Evolutionary conservation across 352 stramenopile species (phyloP), one percentile per base, ranked within the genome.

Genomic region (Phytophthora pistaciae): DNA sequence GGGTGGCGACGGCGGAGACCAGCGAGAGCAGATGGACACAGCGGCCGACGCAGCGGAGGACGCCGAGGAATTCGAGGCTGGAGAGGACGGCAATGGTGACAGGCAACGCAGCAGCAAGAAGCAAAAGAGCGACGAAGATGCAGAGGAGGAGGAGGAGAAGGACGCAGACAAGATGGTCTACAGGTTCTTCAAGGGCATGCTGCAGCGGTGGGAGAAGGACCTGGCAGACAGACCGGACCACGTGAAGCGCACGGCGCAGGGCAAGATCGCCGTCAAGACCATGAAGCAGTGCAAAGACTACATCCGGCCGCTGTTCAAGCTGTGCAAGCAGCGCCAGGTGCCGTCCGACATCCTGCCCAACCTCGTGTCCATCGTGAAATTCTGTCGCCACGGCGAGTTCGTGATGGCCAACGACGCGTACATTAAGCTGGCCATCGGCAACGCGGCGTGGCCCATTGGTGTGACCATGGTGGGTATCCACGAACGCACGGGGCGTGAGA

Each of bases 401-500:
- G 93, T 98, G 62, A 87, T 96, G 74, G 98, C 98, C 3, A 97
- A 99, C 78, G 97, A 99, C 88, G 85, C 93, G 27, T 99, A 99
- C 74, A 98, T 99, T 56, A 93, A 98, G 72, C 88, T 99, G 10
- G 96, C 97, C 3, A 99, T 99, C 72, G 98, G 98, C 54, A 98
- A 99, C 75, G 94, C 96, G 1, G 95, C 98, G 46, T 99, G 98
- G 98, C 98, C 98, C 2, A 99, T 99, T 66, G 98, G 98, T 61
- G 96, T 99, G 1, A 99, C 98, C 7, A 99, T 99, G 95, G 97
- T 99, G 27, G 98, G 98, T 21, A 99, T 99, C 75, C 98, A 99
- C 85, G 96, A 98, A 60, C 91, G 97, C 60, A 96, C 91, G 49
- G 97, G 97, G 3, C 90, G 94, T 8, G 93, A 98, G 57, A 99